Conservation (phyloP, 1,284 basidiomycete genomes). For the Microbotryomycetes sp. region DNA sequence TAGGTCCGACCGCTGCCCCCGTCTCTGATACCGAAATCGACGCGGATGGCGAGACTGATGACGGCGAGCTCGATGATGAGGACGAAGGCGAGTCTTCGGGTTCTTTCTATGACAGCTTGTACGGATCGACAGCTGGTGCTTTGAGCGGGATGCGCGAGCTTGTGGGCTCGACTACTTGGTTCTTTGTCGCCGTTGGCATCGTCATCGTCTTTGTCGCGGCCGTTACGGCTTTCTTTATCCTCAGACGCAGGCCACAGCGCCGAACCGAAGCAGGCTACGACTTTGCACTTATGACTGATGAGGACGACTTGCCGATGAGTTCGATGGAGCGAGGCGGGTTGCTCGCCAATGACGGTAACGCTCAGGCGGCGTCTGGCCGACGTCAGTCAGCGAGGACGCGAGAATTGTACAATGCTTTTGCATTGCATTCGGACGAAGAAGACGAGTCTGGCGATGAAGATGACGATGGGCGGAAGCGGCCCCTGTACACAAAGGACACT, state of each 20-base stretch:
- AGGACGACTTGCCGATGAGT: conserved; percentile 39
- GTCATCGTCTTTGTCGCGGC: conserved; percentile 40
- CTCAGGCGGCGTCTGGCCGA: background rate
- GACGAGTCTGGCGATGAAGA: conserved; percentile 28
- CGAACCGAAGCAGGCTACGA: conserved; percentile 38
- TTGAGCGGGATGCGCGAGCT: conserved; percentile 28
- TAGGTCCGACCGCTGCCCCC: background rate
- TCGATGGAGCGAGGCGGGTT: conserved; percentile 33
- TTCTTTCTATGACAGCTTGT: background rate
- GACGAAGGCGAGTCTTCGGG: background rate
- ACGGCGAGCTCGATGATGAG: conserved; percentile 8
- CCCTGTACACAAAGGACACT: background rate
- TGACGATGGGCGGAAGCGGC: background rate
- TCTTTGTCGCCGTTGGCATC: conserved; percentile 40
- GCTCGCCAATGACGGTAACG: conserved; percentile 15
- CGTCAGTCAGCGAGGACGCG: conserved; percentile 31
- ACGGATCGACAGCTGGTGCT: conserved; percentile 27
- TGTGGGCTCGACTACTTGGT: conserved; percentile 39
- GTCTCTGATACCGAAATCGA: background rate
- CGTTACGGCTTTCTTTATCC: conserved; percentile 40
- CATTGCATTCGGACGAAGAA: conserved; percentile 38
- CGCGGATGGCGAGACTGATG: background rate
- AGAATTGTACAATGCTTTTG: conserved; percentile 45
- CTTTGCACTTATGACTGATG: conserved; percentile 40
- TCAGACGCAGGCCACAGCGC: conserved; percentile 22